phyloP scores from a whole-genome alignment of 164 flowering plant genomes.

The Cinnamomum chago region DNA sequence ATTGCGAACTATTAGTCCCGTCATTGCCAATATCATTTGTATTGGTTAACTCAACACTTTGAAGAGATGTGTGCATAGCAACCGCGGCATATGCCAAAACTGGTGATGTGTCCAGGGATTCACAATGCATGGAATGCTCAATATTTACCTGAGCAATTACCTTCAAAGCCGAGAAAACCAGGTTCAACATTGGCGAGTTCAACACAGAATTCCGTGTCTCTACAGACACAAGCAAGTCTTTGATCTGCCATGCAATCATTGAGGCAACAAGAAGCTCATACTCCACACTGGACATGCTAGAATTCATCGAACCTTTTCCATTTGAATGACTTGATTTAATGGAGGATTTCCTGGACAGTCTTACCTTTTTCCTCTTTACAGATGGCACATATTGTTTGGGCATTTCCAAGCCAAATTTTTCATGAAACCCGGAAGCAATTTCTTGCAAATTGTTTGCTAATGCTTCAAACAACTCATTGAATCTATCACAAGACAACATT shows the following conservation, averaged over 20 bases:
- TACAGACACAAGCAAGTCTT: constrained; percentile 56
- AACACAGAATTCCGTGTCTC: constrained; percentile 48
- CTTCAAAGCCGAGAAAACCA: constrained; percentile 48
- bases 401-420: constrained; percentile 40
- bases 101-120: constrained; percentile 48
- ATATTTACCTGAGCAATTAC: constrained; percentile 65
- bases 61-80: constrained; percentile 55
- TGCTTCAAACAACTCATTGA: constrained; percentile 59
- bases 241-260: constrained; percentile 87
- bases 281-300: constrained; percentile 25
- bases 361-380: constrained; percentile 40
- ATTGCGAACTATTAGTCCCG: constrained; percentile 15
- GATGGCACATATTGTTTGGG: constrained; percentile 26
- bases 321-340: constrained; percentile 28
- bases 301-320: constrained; percentile 23
- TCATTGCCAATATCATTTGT: constrained; percentile 8
- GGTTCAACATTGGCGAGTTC: constrained; percentile 36
- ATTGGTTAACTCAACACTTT: constrained; percentile 19
- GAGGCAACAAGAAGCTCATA: constrained; percentile 51
- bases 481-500: constrained; percentile 48
- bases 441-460: constrained; percentile 43
- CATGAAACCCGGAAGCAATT: constrained; percentile 46
- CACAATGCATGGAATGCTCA: constrained; percentile 40
- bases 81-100: constrained; percentile 66
- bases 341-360: constrained; percentile 31